phyloP scores from a whole-genome alignment of 179 eudicot species.

The Amaranthus tricolor region DNA sequence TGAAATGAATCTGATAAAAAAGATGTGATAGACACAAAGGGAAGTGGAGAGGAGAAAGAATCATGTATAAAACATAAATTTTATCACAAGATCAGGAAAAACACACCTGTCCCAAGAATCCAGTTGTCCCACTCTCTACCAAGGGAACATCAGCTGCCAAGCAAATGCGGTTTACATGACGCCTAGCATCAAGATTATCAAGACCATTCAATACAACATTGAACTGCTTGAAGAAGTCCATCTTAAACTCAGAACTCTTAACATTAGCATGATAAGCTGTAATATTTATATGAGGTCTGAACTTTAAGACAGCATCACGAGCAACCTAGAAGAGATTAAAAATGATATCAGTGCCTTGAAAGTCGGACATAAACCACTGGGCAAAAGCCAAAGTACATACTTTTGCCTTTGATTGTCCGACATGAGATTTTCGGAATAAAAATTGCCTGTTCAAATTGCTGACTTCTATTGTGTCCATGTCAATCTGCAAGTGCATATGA shows the following conservation, averaged over 20 bases:
- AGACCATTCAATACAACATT: conserved; percentile 91
- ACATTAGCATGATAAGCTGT: conserved; percentile 93
- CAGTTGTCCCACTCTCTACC: conserved; percentile 96
- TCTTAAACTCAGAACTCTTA: conserved; percentile 78
- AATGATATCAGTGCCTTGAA: background rate
- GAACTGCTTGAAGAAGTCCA: conserved; percentile 90
- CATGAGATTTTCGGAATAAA: conserved; percentile 84
- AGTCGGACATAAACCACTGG: conserved; percentile 13
- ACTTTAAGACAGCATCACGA: conserved; percentile 86
- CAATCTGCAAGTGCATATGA: conserved; percentile 60
- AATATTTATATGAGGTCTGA: conserved; percentile 80
- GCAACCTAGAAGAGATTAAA: conserved; percentile 62
- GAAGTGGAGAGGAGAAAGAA: background rate
- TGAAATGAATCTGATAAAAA: background rate
- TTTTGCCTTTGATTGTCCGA: conserved; percentile 92
- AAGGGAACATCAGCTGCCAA: conserved; percentile 87
- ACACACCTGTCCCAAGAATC: conserved; percentile 92
- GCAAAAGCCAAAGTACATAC: conserved; percentile 44
- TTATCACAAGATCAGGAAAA: background rate
- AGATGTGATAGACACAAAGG: background rate
- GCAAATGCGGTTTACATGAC: conserved; percentile 95
- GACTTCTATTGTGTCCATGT: conserved; percentile 96
- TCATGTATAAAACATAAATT: background rate
- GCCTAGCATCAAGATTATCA: conserved; percentile 94
- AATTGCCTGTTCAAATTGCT: conserved; percentile 94